These are phyloP conservation scores for Monosporascus ibericus DNA, from an alignment of 2,329 filamentous ascomycete species.

Conservation along the genomic window DNA sequence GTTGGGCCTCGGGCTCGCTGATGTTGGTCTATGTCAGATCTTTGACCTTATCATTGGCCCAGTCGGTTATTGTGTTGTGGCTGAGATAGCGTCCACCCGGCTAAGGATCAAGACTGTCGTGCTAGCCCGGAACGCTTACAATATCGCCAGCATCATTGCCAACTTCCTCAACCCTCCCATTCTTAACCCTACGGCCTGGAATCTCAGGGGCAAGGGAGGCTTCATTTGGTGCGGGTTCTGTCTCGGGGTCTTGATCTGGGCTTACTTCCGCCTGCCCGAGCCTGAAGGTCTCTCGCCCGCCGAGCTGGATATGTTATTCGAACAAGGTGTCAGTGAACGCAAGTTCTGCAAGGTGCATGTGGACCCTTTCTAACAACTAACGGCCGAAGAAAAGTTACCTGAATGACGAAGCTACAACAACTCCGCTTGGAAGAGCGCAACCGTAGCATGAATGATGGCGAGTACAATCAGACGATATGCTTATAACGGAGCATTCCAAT, in stretches of 20 bases:
- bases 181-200: slow-evolving; percentile 23
- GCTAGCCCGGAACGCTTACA: slow-evolving; percentile 31
- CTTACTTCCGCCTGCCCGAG: slow-evolving; percentile 60
- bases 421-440: no score
- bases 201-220: slow-evolving; percentile 29
- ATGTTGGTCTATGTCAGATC: slow-evolving; percentile 31
- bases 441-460: no score
- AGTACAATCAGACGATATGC: no score
- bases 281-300: slow-evolving; percentile 56
- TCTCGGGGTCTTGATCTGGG: slow-evolving; percentile 54
- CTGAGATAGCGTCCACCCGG: slow-evolving; percentile 35
- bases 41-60: slow-evolving; percentile 38
- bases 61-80: slow-evolving; percentile 36
- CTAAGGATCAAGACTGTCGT: slow-evolving; percentile 36
- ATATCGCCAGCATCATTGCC: slow-evolving; percentile 30
- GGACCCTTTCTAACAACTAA: no score
- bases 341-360: background rate
- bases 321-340: slow-evolving; percentile 8
- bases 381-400: no score
- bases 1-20: slow-evolving; percentile 31
- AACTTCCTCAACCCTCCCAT: slow-evolving; percentile 26
- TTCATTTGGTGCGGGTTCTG: slow-evolving; percentile 23
- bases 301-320: slow-evolving; percentile 50
- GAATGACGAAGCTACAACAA: no score
- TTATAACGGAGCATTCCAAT: no score